These are phyloP conservation scores for Chaetomiaceae sp. DNA, from an alignment of 2,329 filamentous ascomycete genomes.

Conservation along the genomic window DNA sequence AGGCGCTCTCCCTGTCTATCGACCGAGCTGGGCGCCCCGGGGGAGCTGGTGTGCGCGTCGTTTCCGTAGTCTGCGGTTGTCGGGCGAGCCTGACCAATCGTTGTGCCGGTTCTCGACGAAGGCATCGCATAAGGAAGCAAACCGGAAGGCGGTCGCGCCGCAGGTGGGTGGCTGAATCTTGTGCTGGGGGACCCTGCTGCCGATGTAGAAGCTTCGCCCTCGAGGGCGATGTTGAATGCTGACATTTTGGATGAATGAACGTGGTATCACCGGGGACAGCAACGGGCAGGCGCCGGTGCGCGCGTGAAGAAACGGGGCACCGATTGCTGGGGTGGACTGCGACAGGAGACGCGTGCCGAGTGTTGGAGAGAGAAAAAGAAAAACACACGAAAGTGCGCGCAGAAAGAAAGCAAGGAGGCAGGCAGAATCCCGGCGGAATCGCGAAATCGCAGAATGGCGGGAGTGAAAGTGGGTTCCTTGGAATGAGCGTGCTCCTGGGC, in stretches of 20 bases:
- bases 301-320: too few species aligned
- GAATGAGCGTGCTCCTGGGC: too few species aligned
- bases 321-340: too few species aligned
- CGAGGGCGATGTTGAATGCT: slow-evolving; percentile 23
- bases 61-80: neutral
- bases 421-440: too few species aligned
- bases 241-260: slow-evolving; percentile 4
- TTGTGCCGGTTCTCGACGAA: slow-evolving; percentile 1
- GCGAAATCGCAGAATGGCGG: too few species aligned
- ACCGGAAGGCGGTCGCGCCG: slow-evolving; percentile 1
- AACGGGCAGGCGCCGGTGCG: too few species aligned
- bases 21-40: neutral
- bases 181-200: neutral
- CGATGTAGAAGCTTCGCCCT: slow-evolving; percentile 10
- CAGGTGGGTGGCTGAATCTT: slow-evolving; percentile 3
- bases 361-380: too few species aligned
- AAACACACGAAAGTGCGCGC: too few species aligned
- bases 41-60: neutral
- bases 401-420: too few species aligned
- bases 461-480: too few species aligned
- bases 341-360: too few species aligned
- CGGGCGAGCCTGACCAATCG: slow-evolving; percentile 5
- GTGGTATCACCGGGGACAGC: too few species aligned
- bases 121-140: neutral
- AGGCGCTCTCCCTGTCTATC: slow-evolving; percentile 34